Conservation (phyloP, 1,284 basidiomycete genomes). For the Lentinula novae-zelandiae region DNA sequence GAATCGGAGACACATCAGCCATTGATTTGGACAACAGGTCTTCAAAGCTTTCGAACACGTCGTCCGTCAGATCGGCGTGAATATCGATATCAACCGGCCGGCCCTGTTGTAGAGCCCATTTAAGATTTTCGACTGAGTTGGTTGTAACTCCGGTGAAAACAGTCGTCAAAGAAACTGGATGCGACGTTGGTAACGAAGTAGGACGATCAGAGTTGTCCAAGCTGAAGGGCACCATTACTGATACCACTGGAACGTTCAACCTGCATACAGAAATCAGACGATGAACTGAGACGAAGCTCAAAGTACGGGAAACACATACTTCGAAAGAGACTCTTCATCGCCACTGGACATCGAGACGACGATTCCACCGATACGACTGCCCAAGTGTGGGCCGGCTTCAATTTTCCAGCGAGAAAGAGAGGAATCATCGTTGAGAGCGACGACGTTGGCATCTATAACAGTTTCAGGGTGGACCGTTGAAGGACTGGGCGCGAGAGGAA, state of each 20-base stretch:
- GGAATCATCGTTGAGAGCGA: constrained; percentile 36
- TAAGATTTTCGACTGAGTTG: constrained; percentile 47
- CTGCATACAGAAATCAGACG: constrained; percentile 22
- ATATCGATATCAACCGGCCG: constrained; percentile 69
- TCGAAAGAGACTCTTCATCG: constrained; percentile 37
- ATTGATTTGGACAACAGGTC: constrained; percentile 67
- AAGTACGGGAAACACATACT: constrained; percentile 25
- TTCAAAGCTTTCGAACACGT: constrained; percentile 69
- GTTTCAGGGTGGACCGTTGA: constrained; percentile 56
- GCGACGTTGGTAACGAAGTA: constrained; percentile 35
- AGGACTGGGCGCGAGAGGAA: constrained; percentile 67
- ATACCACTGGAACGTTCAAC: constrained; percentile 41
- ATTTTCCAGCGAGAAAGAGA: constrained; percentile 46
- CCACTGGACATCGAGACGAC: constrained; percentile 47
- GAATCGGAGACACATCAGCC: constrained; percentile 38
- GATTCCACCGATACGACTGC: constrained; percentile 42
- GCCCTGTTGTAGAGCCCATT: constrained; percentile 60
- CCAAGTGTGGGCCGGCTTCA: constrained; percentile 44
- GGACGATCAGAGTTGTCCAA: constrained; percentile 42
- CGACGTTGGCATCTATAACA: constrained; percentile 67
- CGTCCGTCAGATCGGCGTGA: constrained; percentile 49
- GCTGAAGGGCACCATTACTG: constrained; percentile 54
- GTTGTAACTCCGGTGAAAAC: constrained; percentile 47
- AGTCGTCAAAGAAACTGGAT: constrained; percentile 52
- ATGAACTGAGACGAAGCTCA: neutral